A percentile compares a stretch with the other conserved stretches of the same genome.
These are phyloP conservation scores for Helianthus annuus DNA, from an alignment of 129 eudicot genomes.

Conservation along the genomic window DNA sequence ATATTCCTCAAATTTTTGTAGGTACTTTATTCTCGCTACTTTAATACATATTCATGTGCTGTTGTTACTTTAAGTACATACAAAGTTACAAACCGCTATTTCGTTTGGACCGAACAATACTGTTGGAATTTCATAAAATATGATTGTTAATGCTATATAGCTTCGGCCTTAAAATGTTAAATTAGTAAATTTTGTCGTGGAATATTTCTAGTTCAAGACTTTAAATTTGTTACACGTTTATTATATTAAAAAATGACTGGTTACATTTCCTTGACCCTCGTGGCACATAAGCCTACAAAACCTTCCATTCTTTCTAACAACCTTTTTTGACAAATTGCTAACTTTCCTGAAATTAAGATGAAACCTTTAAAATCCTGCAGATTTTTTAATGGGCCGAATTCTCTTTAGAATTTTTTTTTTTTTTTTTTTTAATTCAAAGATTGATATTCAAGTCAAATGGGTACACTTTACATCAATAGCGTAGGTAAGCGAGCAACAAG, in stretches of 20 bases:
- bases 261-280: constrained; percentile 17
- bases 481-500: too few relatives aligned
- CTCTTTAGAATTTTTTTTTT: constrained; percentile 1
- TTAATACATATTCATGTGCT: constrained; percentile 1
- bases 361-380: constrained; percentile 12
- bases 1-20: too few relatives aligned
- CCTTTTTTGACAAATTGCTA: constrained; percentile 35
- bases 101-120: not conserved
- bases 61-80: not conserved
- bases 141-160: not conserved
- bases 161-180: not conserved
- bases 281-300: constrained; percentile 31
- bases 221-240: constrained; percentile 9
- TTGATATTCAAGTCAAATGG: too few relatives aligned
- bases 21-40: too few relatives aligned
- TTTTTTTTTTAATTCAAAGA: too few relatives aligned
- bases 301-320: not conserved
- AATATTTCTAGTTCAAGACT: constrained; percentile 22
- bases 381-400: constrained; percentile 2
- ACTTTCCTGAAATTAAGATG: constrained; percentile 17
- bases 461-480: too few relatives aligned
- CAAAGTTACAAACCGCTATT: not conserved
- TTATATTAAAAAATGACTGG: constrained; percentile 21
- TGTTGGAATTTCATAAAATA: constrained; percentile 1
- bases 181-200: constrained; percentile 1